Evolutionary conservation across 805 yeast genomes (phyloP), one percentile per base, ranked within the genome.

Genomic region (Metahyphopichia silvanorum): DNA sequence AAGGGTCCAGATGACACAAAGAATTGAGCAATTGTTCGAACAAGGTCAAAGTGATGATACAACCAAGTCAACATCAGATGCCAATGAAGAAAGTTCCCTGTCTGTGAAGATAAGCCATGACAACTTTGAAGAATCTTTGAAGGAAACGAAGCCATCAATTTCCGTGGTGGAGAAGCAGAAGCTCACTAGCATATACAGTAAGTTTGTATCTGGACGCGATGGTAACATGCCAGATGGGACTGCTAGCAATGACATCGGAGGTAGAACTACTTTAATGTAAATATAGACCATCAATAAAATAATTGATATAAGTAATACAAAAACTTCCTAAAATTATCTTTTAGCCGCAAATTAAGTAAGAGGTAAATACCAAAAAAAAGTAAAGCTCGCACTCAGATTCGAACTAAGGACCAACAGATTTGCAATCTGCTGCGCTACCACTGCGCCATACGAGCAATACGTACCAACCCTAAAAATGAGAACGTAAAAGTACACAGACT

Each of bases 391-490:
- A 71, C 83, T 79, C 89, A 79, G 91, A 78, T 57, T 82, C 78
- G 91, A 82, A 82, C 91, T 79, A 75, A 79, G 85, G 87, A 82
- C 91, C 89, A 80, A 78, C 82, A 80, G 89, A 82, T 81, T 82
- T 82, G 89, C 89, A 82, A 82, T 82, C 89, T 79, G 83, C 85
- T 81, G 87, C 89, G 86, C 87, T 82, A 81, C 89, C 88, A 78
- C 87, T 82, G 86, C 85, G 88, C 89, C 86, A 82, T 69, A 70
- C 77, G 33, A 31, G 23, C 27, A n/a, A n/a, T n/a, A n/a, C n/a
- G n/a, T n/a, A n/a, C n/a, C n/a, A n/a, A n/a, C n/a, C n/a, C n/a
- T n/a, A n/a, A n/a, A n/a, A n/a, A n/a, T n/a, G n/a, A n/a, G n/a
- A n/a, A n/a, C n/a, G n/a, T n/a, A n/a, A n/a, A n/a, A n/a, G n/a